phyloP scores from a whole-genome alignment of 2,329 filamentous ascomycete species.

The Colletotrichum chrysophilum region DNA sequence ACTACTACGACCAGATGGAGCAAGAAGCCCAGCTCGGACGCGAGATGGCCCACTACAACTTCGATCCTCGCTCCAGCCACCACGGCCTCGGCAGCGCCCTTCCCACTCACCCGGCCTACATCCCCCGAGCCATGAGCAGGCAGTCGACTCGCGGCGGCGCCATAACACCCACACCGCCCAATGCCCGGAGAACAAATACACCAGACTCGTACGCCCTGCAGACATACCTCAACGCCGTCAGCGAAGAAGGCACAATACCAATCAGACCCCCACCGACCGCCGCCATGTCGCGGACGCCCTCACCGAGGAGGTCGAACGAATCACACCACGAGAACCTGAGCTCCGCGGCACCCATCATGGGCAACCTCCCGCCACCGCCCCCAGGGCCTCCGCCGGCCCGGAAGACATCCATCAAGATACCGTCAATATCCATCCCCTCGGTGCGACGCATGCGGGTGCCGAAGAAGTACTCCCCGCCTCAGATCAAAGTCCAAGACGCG shows the following conservation, averaged over 20 bases:
- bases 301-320: no score
- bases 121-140: constrained; percentile 41
- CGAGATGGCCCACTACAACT: constrained; percentile 27
- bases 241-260: constrained; percentile 22
- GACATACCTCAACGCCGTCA: constrained; percentile 38
- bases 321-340: no score
- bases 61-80: constrained; percentile 27
- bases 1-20: constrained; percentile 46
- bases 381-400: constrained; percentile 27
- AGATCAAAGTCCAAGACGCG: constrained; percentile 33
- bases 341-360: no score
- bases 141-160: constrained; percentile 9
- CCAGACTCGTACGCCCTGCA: constrained; percentile 40
- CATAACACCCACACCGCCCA: background rate
- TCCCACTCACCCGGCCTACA: constrained; percentile 55
- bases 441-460: constrained; percentile 43
- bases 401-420: constrained; percentile 28
- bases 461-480: constrained; percentile 46
- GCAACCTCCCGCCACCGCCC: constrained; percentile 23
- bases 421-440: constrained; percentile 26
- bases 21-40: constrained; percentile 26
- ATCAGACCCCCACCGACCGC: no score
- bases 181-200: constrained; percentile 23
- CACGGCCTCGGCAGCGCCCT: constrained; percentile 35
- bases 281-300: no score